These are phyloP conservation scores for Verticillium longisporum DNA, from an alignment of 2,329 filamentous ascomycete species.

Conservation along the genomic window DNA sequence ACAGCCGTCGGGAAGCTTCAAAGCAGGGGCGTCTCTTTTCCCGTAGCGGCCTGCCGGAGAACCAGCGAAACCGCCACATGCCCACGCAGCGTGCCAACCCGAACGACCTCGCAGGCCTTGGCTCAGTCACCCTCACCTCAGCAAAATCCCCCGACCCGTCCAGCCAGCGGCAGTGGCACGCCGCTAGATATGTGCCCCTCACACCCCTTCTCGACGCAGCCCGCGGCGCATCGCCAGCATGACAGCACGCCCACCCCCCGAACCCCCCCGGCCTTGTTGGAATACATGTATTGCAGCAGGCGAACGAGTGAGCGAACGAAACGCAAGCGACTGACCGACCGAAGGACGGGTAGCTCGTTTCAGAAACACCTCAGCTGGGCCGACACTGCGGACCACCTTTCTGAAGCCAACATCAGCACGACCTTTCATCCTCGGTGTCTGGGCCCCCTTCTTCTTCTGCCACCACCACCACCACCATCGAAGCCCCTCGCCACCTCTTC, in stretches of 20 bases:
- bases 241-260: neutral
- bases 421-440: too few species aligned
- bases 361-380: neutral
- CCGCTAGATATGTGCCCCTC: neutral
- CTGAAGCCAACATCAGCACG: neutral
- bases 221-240: neutral
- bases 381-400: neutral
- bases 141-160: neutral
- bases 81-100: neutral
- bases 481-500: too few species aligned
- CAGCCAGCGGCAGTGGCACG: neutral
- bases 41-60: neutral
- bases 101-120: neutral
- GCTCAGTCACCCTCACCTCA: neutral
- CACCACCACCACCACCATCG: neutral
- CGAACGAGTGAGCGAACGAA: neutral
- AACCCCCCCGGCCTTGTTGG: too few species aligned
- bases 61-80: neutral
- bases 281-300: neutral
- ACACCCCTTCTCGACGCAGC: neutral
- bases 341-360: constrained; percentile 1
- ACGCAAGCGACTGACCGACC: neutral
- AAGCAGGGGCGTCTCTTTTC: neutral
- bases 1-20: neutral
- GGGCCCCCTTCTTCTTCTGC: neutral